These are phyloP conservation scores for Oryza meyeriana DNA, from an alignment of 176 grass and related monocot genomes.

Conservation along the genomic window DNA sequence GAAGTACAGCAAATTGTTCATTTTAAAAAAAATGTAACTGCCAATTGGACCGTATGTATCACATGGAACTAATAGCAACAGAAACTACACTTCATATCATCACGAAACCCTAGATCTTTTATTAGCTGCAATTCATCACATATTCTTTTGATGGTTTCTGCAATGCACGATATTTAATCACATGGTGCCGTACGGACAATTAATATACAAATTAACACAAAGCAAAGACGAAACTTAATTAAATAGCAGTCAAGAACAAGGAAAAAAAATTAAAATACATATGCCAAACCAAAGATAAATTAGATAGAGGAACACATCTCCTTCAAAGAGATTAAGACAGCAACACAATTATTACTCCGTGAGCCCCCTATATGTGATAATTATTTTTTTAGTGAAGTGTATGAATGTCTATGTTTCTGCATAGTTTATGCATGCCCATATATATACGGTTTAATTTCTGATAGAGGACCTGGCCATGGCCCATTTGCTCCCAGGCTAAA, in stretches of 20 bases:
- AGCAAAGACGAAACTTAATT: not conserved
- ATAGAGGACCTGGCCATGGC: not conserved
- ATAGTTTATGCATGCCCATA: not conserved
- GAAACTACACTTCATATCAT: not conserved
- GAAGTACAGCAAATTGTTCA: not conserved
- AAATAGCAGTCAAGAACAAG: not conserved
- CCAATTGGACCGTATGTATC: not conserved
- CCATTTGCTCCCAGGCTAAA: not conserved
- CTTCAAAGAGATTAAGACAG: not conserved
- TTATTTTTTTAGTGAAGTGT: not conserved
- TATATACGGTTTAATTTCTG: not conserved
- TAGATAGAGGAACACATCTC: not conserved
- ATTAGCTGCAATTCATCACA: not conserved
- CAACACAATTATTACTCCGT: not conserved
- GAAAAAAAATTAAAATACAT: not conserved
- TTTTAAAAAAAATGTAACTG: not conserved
- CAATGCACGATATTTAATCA: constrained; percentile 25
- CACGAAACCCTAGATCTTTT: constrained; percentile 33
- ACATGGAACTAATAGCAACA: not conserved
- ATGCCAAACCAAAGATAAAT: not conserved
- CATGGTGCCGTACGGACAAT: constrained; percentile 24
- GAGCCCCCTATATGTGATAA: not conserved
- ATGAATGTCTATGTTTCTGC: not conserved
- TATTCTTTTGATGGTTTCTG: not conserved
- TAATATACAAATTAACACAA: constrained; percentile 9